Evolutionary conservation across 2,329 filamentous ascomycete genomes (phyloP), one percentile per base, ranked within the genome.

Genomic region (Penicillium sp.): DNA sequence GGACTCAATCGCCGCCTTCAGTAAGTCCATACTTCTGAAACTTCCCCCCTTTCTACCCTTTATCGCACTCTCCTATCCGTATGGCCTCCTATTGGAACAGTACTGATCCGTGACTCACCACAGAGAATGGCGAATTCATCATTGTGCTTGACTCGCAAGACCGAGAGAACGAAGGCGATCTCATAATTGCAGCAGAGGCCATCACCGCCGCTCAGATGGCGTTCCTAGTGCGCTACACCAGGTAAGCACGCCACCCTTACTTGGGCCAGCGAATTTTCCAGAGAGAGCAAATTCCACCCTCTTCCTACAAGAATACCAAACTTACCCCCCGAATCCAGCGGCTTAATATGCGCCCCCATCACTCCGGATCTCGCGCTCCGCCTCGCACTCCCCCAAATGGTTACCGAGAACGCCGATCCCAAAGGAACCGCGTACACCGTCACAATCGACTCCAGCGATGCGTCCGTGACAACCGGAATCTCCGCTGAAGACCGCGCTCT

Each of bases 111-210:
- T 52, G 51, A 47, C 52, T 49, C 56, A 49, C 47, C 26, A 44
- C 52, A 89, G 86, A 80, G 66, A 83, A 85, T 74, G 91, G 90
- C 73, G 86, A 97, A 70, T 97, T 97, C 81, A 87, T 99, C 70
- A 85, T 99, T 57, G 93, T 96, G 34, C 89, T 99, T 67, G 94
- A 99, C 79, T 89, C 90, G 63, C 85, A 90, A 59, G 84, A 86
- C 57, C 92, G 94, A 73, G 94, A 99, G 75, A 99, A 99, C 74
- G 94, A 99, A 81, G 94, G 92, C 73, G 94, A 99, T 77, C 84
- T 99, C 45, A 96, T 97, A 74, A 95, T 97, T 69, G 90, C 94
- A 61, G 93, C 91, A 57, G 79, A 90, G 62, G 82, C 88, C 66
- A 78, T 96, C 59, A 96, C 93, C 8, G 81, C 91, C 23, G 83